phyloP scores from a whole-genome alignment of 2,329 filamentous ascomycete species.

The Neofusicoccum laricinum region DNA sequence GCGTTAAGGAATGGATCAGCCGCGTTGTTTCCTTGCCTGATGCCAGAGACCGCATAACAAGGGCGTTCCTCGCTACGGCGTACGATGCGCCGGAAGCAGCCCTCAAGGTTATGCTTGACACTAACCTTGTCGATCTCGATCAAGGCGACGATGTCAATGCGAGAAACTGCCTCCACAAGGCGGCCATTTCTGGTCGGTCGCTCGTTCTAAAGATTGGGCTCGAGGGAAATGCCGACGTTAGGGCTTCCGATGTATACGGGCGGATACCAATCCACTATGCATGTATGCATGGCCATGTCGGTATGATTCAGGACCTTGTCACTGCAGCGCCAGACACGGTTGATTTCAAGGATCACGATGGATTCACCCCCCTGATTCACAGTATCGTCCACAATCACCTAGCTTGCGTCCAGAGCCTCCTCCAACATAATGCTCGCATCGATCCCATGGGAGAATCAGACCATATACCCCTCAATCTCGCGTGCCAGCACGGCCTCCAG shows the following conservation, averaged over 20 bases:
- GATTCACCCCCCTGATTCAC: conserved; percentile 94
- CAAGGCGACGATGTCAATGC: conserved; percentile 98
- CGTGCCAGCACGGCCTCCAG: conserved; percentile 87
- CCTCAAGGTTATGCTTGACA: conserved; percentile 73
- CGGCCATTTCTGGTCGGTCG: conserved; percentile 86
- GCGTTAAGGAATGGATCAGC: conserved; percentile 75
- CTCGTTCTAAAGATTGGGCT: conserved; percentile 76
- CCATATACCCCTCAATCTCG: conserved; percentile 90
- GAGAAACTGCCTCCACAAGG: conserved; percentile 91
- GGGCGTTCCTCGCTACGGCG: conserved; percentile 86
- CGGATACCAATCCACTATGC: conserved; percentile 93
- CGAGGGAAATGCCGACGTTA: conserved; percentile 70
- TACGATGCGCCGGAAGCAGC: conserved; percentile 78
- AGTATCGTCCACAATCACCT: conserved; percentile 86
- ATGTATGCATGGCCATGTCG: conserved; percentile 86
- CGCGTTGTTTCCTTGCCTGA: conserved; percentile 64
- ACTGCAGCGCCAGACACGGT: conserved; percentile 70
- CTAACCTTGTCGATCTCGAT: conserved; percentile 80
- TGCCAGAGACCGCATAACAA: conserved; percentile 73
- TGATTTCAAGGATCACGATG: conserved; percentile 89
- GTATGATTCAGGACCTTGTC: conserved; percentile 75
- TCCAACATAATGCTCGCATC: conserved; percentile 76
- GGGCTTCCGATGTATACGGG: conserved; percentile 87
- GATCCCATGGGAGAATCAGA: conserved; percentile 83
- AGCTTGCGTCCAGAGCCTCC: conserved; percentile 73